These are phyloP conservation scores for Amanita subjunquillea DNA, from an alignment of 768 basidiomycete species.

Conservation along the genomic window DNA sequence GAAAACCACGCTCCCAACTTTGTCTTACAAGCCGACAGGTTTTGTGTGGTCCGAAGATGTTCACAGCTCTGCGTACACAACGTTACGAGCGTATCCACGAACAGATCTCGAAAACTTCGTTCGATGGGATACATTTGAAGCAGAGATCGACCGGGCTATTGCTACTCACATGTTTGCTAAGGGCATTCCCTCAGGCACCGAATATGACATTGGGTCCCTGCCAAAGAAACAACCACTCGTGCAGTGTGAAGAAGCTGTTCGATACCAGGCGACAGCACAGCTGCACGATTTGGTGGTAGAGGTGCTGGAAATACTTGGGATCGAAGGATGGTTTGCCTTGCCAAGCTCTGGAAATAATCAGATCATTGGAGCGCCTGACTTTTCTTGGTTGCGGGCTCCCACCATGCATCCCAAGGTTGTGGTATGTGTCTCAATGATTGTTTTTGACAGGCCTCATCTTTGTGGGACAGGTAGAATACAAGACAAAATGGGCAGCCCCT, in stretches of 20 bases:
- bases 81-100: background rate
- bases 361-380: conserved; percentile 8
- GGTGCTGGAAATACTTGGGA: conserved; percentile 7
- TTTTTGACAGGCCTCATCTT: background rate
- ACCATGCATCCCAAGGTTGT: conserved; percentile 7
- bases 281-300: conserved; percentile 6
- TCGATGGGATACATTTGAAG: background rate
- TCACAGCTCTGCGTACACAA: background rate
- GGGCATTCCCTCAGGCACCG: background rate
- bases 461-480: conserved; percentile 8
- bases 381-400: conserved; percentile 2
- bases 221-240: background rate
- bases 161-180: background rate
- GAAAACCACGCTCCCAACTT: conserved; percentile 1
- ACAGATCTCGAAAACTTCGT: background rate
- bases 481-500: conserved; percentile 8
- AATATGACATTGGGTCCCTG: background rate
- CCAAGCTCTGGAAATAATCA: background rate
- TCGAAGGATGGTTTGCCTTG: conserved; percentile 3
- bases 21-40: background rate
- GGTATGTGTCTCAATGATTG: conserved; percentile 3
- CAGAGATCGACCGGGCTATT: background rate
- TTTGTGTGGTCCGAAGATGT: background rate
- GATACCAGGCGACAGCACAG: conserved; percentile 3
- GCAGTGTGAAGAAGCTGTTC: conserved; percentile 5